Base-by-base conservation (phyloP, 2,329 filamentous ascomycete genomes). In the Alternaria infectoria region DNA sequence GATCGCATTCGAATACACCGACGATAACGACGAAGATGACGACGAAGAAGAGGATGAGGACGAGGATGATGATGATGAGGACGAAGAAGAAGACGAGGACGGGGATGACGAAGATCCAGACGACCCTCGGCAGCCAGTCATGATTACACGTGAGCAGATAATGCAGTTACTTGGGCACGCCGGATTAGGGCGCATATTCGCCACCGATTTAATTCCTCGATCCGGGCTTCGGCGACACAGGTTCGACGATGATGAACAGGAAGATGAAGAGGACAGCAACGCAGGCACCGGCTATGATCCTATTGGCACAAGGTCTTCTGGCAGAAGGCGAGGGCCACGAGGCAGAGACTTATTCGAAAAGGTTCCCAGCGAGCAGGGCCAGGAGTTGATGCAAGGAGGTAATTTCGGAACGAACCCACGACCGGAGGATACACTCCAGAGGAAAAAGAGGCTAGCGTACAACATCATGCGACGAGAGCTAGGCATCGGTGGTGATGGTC, bases 381-480 rank as follows among this genome's bases (percentile, higher is more conserved):
- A 81, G 52, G 88, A 90, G 70, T 82, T 98, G 65, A 97, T 98
- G 93, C 85, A 88, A 43, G 91, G 90, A 28, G 95, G 95, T 1
- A 84, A 83, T 3, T 98, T 97, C 80, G 95, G 95, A 32, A 84
- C 85, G 17, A 91, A 89, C 61, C 86, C 90, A 54, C 77, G 83
- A 40, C 73, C 74, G 47, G 80, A 84, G 61, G 82, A 83, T 70
- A 83, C 82, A 68, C 85, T 80, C 64, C 88, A 89, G 76, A 86
- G 88, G 66, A 89, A 87, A 69, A 84, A 82, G 69, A 85, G 81
- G 47, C 79, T 97, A 17, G 86, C 90, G 11, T 86, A 88, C 60
- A 87, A 91, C 49, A 85, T 97, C 66, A 85, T 98, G 69, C 91
- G 92, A 77, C 88, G 95, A 47, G 93, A 97, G 78, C 80, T 97